Conservation (phyloP, 2,329 filamentous ascomycete species). For the Fusarium beomiforme region DNA sequence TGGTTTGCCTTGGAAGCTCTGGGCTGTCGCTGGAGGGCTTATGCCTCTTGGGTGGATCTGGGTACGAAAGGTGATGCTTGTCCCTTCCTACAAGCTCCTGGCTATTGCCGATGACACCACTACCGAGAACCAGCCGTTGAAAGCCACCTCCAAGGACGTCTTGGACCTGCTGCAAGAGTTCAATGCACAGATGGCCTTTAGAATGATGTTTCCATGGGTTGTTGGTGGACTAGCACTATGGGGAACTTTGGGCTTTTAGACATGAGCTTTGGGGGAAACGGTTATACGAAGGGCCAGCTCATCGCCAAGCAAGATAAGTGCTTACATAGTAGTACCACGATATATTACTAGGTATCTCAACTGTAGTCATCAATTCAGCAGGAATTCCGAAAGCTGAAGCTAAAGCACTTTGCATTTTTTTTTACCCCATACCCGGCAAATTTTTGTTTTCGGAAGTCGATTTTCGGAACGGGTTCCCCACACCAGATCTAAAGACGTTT, state of each 20-base stretch:
- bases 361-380: no score
- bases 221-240: conserved; percentile 32
- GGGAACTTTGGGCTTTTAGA: conserved; percentile 15
- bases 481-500: no score
- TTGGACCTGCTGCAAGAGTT: conserved; percentile 23
- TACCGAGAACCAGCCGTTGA: background rate
- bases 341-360: no score
- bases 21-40: background rate
- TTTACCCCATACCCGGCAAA: no score
- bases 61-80: conserved; percentile 2
- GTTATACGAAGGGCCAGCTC: no score
- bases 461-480: no score
- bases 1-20: conserved; percentile 1
- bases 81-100: background rate
- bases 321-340: no score
- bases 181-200: conserved; percentile 27
- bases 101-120: background rate
- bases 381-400: no score
- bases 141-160: background rate
- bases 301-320: no score
- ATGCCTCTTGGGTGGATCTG: conserved; percentile 4
- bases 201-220: conserved; percentile 35
- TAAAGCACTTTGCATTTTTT: no score
- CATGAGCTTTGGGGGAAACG: background rate
- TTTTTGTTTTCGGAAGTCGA: no score